phyloP scores from a whole-genome alignment of 257 asterid species.

The Petunia axillaris region DNA sequence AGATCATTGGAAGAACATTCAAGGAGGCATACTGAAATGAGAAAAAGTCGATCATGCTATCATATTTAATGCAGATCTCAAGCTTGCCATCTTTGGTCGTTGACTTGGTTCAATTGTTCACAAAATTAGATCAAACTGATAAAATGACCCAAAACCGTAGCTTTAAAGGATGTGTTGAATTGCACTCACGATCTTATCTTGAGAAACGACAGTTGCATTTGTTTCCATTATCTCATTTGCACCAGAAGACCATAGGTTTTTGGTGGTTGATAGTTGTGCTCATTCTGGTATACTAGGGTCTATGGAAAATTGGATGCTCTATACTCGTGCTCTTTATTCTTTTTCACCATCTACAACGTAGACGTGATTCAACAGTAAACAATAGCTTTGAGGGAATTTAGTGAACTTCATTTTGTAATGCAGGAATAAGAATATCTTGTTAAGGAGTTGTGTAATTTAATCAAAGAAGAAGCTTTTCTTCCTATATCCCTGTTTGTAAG shows the following conservation, averaged over 20 bases:
- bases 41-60: neutral
- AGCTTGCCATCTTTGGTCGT: neutral
- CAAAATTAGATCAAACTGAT: neutral
- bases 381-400: neutral
- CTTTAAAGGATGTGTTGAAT: neutral
- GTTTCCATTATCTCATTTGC: neutral
- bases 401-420: neutral
- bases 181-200: neutral
- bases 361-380: neutral
- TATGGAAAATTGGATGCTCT: neutral
- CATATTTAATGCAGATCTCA: neutral
- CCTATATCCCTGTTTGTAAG: neutral
- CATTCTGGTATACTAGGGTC: neutral
- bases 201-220: neutral
- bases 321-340: neutral
- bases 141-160: neutral
- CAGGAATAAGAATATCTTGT: neutral
- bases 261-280: neutral
- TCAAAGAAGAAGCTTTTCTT: neutral
- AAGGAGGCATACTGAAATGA: neutral
- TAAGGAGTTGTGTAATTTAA: neutral
- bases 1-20: conserved; percentile 1
- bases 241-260: neutral
- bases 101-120: neutral
- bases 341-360: neutral